These are phyloP conservation scores for Biscogniauxia sp. DNA, from an alignment of 2,329 filamentous ascomycete species.

Conservation along the genomic window DNA sequence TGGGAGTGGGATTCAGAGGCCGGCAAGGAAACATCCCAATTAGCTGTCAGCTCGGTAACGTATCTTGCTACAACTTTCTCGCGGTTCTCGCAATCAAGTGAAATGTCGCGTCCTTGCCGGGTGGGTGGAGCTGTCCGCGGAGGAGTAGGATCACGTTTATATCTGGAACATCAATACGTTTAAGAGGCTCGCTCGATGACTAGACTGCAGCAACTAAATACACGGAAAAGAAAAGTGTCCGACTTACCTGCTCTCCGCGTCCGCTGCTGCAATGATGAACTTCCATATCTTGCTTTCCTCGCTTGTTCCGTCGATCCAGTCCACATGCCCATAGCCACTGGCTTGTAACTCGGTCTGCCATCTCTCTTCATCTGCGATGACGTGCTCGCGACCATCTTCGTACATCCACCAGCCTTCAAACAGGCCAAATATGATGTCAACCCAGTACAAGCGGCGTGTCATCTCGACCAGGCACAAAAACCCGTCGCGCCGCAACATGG, in stretches of 20 bases:
- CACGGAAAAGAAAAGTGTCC: neutral
- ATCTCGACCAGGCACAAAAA: conserved; percentile 36
- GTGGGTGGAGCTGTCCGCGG: no score
- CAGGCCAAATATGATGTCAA: conserved; percentile 36
- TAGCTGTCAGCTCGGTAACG: no score
- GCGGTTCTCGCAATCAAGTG: no score
- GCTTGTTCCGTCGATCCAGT: conserved; percentile 30
- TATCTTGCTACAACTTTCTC: no score
- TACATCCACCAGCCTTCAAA: conserved; percentile 41
- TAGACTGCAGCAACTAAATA: no score
- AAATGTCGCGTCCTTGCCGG: no score
- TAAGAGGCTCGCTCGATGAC: neutral
- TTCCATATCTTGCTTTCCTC: conserved; percentile 27
- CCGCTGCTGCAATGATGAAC: conserved; percentile 30
- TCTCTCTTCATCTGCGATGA: conserved; percentile 12
- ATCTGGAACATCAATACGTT: no score
- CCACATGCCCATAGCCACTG: conserved; percentile 29
- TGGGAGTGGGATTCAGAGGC: no score
- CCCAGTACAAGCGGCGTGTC: conserved; percentile 27
- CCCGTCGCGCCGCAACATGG: conserved; percentile 32
- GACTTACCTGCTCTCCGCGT: conserved; percentile 5
- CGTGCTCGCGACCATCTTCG: conserved; percentile 31
- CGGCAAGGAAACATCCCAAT: no score
- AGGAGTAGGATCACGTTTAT: no score
- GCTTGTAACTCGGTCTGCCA: conserved; percentile 28